Evolutionary conservation across 768 basidiomycete species (phyloP).

Genomic region (Tulasnella sp.): DNA sequence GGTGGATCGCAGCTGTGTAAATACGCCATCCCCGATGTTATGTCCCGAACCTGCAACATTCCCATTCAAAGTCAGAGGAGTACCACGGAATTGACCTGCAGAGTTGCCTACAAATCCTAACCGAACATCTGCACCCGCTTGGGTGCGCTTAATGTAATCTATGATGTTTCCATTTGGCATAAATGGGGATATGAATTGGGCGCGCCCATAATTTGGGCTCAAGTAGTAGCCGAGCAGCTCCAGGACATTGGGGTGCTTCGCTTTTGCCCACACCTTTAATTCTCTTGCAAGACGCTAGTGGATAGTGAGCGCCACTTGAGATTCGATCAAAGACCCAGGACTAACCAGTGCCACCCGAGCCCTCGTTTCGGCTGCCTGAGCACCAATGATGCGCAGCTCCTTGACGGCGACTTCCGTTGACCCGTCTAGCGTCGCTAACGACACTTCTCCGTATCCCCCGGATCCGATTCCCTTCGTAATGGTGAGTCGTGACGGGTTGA

Average conservation of each 20-base stretch:
- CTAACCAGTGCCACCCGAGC: neutral
- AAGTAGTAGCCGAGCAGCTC: neutral
- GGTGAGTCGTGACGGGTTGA: neutral
- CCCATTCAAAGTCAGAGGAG: neutral
- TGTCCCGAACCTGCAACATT: neutral
- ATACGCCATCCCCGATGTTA: neutral
- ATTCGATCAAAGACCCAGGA: neutral
- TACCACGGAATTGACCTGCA: neutral
- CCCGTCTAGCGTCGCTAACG: neutral
- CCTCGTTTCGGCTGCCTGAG: neutral
- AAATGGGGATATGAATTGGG: neutral
- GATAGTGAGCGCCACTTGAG: neutral
- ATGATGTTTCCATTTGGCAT: neutral
- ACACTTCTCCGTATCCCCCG: neutral
- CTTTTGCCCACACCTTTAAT: neutral
- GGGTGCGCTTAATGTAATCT: neutral
- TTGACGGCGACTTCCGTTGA: neutral
- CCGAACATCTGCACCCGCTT: neutral
- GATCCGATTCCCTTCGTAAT: neutral
- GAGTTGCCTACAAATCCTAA: neutral
- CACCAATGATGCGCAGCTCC: neutral
- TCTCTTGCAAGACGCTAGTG: neutral
- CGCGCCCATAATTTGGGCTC: neutral
- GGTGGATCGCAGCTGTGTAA: neutral
- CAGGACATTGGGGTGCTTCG: neutral